phyloP scores from a whole-genome alignment of 441 rosid species.

The Populus tomentosa region DNA sequence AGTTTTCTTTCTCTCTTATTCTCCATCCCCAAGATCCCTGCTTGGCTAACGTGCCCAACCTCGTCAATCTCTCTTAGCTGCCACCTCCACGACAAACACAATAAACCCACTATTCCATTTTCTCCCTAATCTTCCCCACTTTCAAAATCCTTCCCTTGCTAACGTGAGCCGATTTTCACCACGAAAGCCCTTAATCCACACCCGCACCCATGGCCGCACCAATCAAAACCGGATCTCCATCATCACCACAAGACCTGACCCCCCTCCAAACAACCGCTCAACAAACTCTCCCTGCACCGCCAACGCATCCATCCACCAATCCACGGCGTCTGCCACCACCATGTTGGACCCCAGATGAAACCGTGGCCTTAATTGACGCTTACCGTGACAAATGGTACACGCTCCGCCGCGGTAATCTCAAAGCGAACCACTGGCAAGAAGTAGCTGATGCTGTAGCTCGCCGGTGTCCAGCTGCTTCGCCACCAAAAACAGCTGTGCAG shows the following conservation, averaged over 20 bases:
- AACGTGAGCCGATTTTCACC: too few species aligned
- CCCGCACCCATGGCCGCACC: conserved; percentile 22
- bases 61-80: too few species aligned
- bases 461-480: conserved; percentile 58
- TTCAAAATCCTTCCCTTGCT: background rate
- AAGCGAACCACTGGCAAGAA: conserved; percentile 93
- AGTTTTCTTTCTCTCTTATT: background rate
- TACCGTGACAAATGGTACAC: conserved; percentile 89
- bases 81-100: too few species aligned
- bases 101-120: background rate
- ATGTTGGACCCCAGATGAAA: conserved; percentile 90
- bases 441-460: conserved; percentile 66
- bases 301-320: conserved; percentile 29
- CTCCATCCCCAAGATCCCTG: background rate
- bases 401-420: conserved; percentile 86
- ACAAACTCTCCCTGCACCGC: conserved; percentile 28
- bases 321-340: conserved; percentile 92
- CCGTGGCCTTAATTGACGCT: conserved; percentile 70
- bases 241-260: conserved; percentile 25
- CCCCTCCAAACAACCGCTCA: conserved; percentile 16
- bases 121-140: background rate
- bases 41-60: conserved; percentile 27
- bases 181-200: background rate
- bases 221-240: conserved; percentile 29
- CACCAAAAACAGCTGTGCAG: conserved; percentile 83